Percentiles rank a stretch among this genome's conserved stretches.
These are phyloP conservation scores for Colletotrichum karsti DNA, from an alignment of 2,329 filamentous ascomycete species.

Conservation along the genomic window DNA sequence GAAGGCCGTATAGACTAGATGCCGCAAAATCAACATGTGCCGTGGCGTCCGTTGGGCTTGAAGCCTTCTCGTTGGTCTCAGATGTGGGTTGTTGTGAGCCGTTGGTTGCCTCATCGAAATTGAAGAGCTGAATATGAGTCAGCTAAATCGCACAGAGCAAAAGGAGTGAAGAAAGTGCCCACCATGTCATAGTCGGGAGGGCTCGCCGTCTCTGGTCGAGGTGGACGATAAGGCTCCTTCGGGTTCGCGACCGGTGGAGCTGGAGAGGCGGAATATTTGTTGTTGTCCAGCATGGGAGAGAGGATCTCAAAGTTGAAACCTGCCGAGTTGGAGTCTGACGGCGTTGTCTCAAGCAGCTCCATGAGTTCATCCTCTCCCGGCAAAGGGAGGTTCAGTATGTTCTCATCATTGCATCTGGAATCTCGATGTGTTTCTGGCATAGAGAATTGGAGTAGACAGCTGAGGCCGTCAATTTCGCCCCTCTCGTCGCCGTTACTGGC, in stretches of 20 bases:
- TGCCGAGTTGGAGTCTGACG: conserved; percentile 7
- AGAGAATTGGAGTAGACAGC: not conserved
- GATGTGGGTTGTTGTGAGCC: not conserved
- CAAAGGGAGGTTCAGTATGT: conserved; percentile 4
- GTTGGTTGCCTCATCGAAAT: not conserved
- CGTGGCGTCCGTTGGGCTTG: not conserved
- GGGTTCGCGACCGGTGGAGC: too few species aligned
- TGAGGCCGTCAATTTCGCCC: not conserved
- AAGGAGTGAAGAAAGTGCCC: not conserved
- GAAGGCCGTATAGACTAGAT: conserved; percentile 11
- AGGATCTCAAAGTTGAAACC: conserved; percentile 11
- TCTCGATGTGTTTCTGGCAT: not conserved
- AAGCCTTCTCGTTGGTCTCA: not conserved
- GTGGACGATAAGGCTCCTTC: not conserved
- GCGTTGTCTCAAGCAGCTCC: conserved; percentile 13
- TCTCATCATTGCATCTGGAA: not conserved
- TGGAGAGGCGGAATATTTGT: not conserved
- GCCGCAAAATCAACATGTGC: conserved; percentile 10
- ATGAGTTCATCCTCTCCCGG: conserved; percentile 17
- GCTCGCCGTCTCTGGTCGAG: not conserved
- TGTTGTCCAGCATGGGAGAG: not conserved
- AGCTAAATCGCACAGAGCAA: not conserved
- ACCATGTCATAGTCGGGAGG: conserved; percentile 19
- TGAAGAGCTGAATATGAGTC: not conserved
- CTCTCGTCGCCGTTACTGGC: not conserved